These are phyloP conservation scores for Dorcoceras hygrometricum DNA, from an alignment of 257 asterid genomes.

Conservation along the genomic window DNA sequence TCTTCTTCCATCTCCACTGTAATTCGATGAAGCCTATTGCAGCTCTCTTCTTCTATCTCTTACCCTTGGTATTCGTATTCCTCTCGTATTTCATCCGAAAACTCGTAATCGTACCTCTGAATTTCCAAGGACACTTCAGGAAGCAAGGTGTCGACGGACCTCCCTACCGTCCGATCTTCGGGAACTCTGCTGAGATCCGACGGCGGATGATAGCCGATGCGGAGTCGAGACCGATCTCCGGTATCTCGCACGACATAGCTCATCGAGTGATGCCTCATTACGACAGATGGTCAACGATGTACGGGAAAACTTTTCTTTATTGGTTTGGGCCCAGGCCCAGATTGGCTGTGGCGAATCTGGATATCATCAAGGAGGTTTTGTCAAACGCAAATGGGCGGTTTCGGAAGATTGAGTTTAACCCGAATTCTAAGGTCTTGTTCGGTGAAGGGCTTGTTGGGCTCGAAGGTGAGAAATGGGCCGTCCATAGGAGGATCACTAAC, in stretches of 20 bases:
- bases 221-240: conserved; percentile 29
- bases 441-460: conserved; percentile 47
- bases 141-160: conserved; percentile 46
- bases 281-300: conserved; percentile 41
- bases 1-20: not conserved
- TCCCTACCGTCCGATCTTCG: conserved; percentile 33
- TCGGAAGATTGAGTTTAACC: conserved; percentile 27
- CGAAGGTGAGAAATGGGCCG: conserved; percentile 35
- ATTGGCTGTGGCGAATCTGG: conserved; percentile 38
- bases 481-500: conserved; percentile 32
- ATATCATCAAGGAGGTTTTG: conserved; percentile 38
- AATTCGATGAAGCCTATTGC: conserved; percentile 9
- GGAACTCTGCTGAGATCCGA: conserved; percentile 39
- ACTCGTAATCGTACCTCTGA: conserved; percentile 33
- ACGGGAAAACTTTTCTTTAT: conserved; percentile 39
- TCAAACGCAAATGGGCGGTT: conserved; percentile 25
- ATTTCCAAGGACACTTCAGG: conserved; percentile 32
- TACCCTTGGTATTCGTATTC: conserved; percentile 16
- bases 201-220: conserved; percentile 38
- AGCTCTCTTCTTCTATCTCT: conserved; percentile 9
- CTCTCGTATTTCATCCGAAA: conserved; percentile 23
- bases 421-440: conserved; percentile 34
- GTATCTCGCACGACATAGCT: conserved; percentile 31
- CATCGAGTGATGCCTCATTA: conserved; percentile 43
- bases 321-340: conserved; percentile 53